Evolutionary conservation across 495 filamentous ascomycete genomes (phyloP), one percentile per base, ranked within the genome.

Genomic region (Talaromyces trachyspermus): DNA sequence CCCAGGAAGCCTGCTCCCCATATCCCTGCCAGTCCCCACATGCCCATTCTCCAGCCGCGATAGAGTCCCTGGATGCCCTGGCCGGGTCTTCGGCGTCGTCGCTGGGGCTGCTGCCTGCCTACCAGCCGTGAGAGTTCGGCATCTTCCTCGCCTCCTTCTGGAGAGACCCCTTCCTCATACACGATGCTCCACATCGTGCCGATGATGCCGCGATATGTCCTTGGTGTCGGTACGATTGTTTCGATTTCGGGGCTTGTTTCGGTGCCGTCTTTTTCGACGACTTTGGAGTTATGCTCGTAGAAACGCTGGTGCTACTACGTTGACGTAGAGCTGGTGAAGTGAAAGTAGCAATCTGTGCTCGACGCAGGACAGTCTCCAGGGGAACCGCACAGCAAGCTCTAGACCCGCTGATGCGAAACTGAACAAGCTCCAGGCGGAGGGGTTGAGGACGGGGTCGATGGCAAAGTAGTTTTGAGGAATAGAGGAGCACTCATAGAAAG

Each of bases 21-120:
- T 18, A 95, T 78, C 15, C 91, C 91, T 12, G 91, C 83, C 46
- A 96, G 69, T 0, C 90, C 91, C 92, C 92, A 97, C 77, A 94
- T 87, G 8, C 89, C 89, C 14, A 96, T 84, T 57, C 87, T 83
- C 92, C 92, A 98, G 11, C 92, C 92, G 38, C 92, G 76, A 75
- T 88, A 95, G 11, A 98, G 70, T 0, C 94, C 92, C 23, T 85
- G 75, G 20, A 88, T 54, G 5, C 92, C 92, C 55, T 95, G 89
- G 11, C 89, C 89, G 49, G 80, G 78, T 20, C 75, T 69, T 36
- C 74, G 73, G 35, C 71, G 68, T 47, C 71, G 64, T 6, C 60
- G 65, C 35, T 41, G 48, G 20, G 17, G 11, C 10, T 40, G 39
- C 19, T 17, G 25, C 12, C 26, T 17, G 15, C 22, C 35, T 7